Base-by-base conservation (phyloP, 192 early-diverging fungal species). In the Linnemannia elongata region DNA sequence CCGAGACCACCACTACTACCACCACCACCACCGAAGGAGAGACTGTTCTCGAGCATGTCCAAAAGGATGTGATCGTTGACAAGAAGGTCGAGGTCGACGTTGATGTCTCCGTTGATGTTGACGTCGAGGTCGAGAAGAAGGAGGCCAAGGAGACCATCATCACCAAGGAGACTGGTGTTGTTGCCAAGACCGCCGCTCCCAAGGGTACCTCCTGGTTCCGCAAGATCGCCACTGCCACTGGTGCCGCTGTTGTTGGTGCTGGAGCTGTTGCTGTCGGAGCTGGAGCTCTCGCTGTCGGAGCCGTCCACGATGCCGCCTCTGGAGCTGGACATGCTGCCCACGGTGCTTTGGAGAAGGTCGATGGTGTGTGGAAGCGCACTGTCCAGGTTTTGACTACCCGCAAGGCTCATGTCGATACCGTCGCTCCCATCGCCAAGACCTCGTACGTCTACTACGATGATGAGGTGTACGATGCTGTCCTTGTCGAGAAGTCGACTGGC, bases 401-500 rank as follows among this genome's bases (percentile, higher is more conserved):
- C 69, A 82, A 82, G 81, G 81, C 81, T 38, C 33, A 76, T 12
- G 81, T 82, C 54, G 75, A 82, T 60, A 24, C 69, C 17, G n/a
- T 76, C 38, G 47, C 17, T 35, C 81, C 81, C 39, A 68, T 75
- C 42, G 66, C 81, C 69, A 72, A 72, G 75, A 76, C 74, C 12
- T 49, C 80, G 2, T 81, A 47, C 41, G 68, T 79, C 36, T 72
- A 79, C 69, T 76, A 63, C 75, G 75, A 82, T 15, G 68, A 41
- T n/a, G 80, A 75, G 22, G 74, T 82, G 0, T 82, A 82, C 30
- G 80, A 82, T 44, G 27, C 74, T 42, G 74, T 71, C 35, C 15
- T 82, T 5, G 38, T 42, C 24, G 80, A 82, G 36, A 75, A 55
- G 74, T n/a, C 13, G 17, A 82, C 80, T 41, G 80, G 80, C 10